phyloP scores from a whole-genome alignment of 2,329 filamentous ascomycete genomes.

The Colletotrichum sp. region DNA sequence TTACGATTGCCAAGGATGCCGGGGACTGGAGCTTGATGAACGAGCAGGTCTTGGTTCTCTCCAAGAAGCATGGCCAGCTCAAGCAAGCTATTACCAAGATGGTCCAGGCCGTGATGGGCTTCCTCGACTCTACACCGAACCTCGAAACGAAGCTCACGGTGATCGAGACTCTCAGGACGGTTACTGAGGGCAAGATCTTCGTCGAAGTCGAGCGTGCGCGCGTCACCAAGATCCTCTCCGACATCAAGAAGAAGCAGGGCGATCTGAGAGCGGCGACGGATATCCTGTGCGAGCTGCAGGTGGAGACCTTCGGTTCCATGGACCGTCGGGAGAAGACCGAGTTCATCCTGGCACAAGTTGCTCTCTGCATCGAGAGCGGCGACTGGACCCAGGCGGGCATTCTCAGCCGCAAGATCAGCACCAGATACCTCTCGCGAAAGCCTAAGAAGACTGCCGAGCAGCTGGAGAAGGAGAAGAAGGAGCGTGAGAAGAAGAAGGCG shows the following conservation, averaged over 20 bases:
- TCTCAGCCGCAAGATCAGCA: constrained; percentile 95
- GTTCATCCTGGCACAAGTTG: constrained; percentile 95
- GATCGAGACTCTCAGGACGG: constrained; percentile 93
- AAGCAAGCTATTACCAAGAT: constrained; percentile 99
- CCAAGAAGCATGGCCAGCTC: constrained; percentile 99
- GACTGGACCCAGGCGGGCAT: constrained; percentile 98
- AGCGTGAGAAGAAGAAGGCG: constrained; percentile 83
- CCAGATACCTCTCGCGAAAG: constrained; percentile 86
- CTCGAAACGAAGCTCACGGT: constrained; percentile 88
- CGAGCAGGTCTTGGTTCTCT: constrained; percentile 93
- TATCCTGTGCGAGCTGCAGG: constrained; percentile 95
- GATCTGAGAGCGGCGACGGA: constrained; percentile 90
- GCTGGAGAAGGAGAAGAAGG: constrained; percentile 88
- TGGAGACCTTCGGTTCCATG: constrained; percentile 99
- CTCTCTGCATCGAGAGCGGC: constrained; percentile 90
- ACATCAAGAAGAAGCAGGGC: constrained; percentile 97
- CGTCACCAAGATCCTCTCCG: constrained; percentile 91
- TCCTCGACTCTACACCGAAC: constrained; percentile 85
- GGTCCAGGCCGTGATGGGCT: constrained; percentile 95
- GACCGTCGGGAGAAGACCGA: constrained; percentile 96
- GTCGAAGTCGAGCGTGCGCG: constrained; percentile 98
- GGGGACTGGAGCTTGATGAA: constrained; percentile 95
- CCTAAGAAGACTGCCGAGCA: constrained; percentile 90
- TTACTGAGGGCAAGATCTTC: constrained; percentile 99
- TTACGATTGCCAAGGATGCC: constrained; percentile 91